A percentile compares a stretch with the other conserved stretches of the same genome.
These are phyloP conservation scores for Laguncularia racemosa DNA, from an alignment of 345 rosid species.

Conservation along the genomic window DNA sequence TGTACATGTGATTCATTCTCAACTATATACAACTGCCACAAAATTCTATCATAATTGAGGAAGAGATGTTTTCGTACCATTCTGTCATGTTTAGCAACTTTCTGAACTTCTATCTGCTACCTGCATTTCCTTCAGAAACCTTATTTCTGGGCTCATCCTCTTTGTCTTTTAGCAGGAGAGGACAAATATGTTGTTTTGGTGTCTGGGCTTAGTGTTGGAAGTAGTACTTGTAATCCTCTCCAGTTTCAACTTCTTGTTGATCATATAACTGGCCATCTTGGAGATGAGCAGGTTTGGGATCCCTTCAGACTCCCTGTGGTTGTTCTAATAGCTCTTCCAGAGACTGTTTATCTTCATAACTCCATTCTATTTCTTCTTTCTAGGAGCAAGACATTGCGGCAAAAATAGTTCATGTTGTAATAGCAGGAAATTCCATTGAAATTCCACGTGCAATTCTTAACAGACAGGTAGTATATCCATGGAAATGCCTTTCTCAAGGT, in stretches of 20 bases:
- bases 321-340: no score
- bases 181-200: constrained; percentile 77
- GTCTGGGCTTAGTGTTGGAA: constrained; percentile 77
- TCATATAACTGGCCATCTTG: constrained; percentile 88
- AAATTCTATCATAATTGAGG: no score
- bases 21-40: no score
- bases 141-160: constrained; percentile 14
- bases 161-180: constrained; percentile 47
- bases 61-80: no score
- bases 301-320: not conserved
- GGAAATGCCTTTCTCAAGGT: constrained; percentile 1
- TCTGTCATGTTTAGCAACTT: no score
- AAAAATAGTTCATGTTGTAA: constrained; percentile 72
- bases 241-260: constrained; percentile 92
- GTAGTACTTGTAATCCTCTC: constrained; percentile 65
- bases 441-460: constrained; percentile 59
- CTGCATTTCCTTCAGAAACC: constrained; percentile 5
- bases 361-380: constrained; percentile 2
- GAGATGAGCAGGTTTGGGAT: constrained; percentile 69
- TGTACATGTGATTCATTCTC: no score
- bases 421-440: constrained; percentile 94
- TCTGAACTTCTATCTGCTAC: not conserved
- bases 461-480: constrained; percentile 50
- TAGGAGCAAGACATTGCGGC: constrained; percentile 82
- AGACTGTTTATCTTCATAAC: no score